These are phyloP conservation scores for Ramaria sp. DNA, from an alignment of 768 basidiomycete genomes.

Conservation along the genomic window DNA sequence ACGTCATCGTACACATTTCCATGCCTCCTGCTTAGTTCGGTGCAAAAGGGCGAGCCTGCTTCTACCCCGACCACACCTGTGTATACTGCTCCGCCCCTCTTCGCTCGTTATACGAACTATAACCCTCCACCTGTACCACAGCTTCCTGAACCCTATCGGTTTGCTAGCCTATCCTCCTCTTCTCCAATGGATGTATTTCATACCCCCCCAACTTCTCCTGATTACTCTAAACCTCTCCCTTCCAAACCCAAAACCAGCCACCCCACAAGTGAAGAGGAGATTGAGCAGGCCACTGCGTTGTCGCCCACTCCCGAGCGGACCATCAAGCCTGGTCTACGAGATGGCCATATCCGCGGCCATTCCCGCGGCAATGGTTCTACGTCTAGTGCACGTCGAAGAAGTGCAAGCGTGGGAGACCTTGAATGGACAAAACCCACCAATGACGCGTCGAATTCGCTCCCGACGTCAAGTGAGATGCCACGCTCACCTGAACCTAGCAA, in stretches of 20 bases:
- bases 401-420: slow-evolving; percentile 62
- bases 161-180: neutral
- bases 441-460: slow-evolving; percentile 27
- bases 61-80: neutral
- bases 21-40: neutral
- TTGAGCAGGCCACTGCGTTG: slow-evolving; percentile 34
- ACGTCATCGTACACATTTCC: slow-evolving; percentile 18
- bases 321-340: slow-evolving; percentile 17
- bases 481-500: neutral
- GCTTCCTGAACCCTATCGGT: slow-evolving; percentile 34
- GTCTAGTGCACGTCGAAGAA: slow-evolving; percentile 42
- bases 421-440: slow-evolving; percentile 39
- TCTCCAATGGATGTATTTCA: slow-evolving; percentile 1
- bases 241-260: slow-evolving; percentile 24
- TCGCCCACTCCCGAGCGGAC: slow-evolving; percentile 16
- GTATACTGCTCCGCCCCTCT: slow-evolving; percentile 7
- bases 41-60: neutral
- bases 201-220: slow-evolving; percentile 16
- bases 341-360: slow-evolving; percentile 12
- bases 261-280: slow-evolving; percentile 23
- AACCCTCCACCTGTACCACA: slow-evolving; percentile 41
- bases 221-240: slow-evolving; percentile 54
- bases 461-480: slow-evolving; percentile 20
- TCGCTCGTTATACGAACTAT: slow-evolving; percentile 2
- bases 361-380: slow-evolving; percentile 17